Conservation (phyloP, 2,329 filamentous ascomycete genomes). For the Aspergillus floridensis region DNA sequence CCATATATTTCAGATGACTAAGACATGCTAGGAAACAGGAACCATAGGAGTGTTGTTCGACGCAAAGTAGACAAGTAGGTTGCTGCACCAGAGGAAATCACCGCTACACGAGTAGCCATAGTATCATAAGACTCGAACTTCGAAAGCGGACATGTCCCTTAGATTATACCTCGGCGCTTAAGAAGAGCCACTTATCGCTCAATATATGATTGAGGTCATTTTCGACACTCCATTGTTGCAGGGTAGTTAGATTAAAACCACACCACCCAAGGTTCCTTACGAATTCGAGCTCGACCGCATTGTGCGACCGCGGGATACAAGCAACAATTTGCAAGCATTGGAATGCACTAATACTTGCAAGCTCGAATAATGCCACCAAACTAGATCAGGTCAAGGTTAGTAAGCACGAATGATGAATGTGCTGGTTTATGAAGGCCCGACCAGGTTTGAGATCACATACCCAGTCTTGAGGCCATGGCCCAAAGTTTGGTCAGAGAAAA, state of each 20-base stretch:
- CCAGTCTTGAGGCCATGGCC: constrained; percentile 80
- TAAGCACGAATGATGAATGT: neutral
- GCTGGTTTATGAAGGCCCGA: neutral
- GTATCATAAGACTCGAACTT: neutral
- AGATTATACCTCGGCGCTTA: constrained; percentile 77
- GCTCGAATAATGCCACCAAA: constrained; percentile 85
- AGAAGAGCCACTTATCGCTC: constrained; percentile 78
- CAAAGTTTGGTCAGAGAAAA: constrained; percentile 68
- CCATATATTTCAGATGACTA: no score
- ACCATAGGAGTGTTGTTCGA: no score
- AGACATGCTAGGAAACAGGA: no score
- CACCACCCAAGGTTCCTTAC: constrained; percentile 88
- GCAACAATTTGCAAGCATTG: constrained; percentile 75
- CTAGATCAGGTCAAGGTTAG: constrained; percentile 42
- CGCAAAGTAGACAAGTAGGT: no score
- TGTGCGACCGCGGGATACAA: constrained; percentile 72
- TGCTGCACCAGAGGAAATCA: neutral
- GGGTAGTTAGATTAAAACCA: constrained; percentile 77
- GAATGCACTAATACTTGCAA: constrained; percentile 70
- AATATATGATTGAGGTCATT: constrained; percentile 59
- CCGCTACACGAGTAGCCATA: neutral
- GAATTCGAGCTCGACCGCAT: constrained; percentile 60
- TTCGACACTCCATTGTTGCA: constrained; percentile 66
- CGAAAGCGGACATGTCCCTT: neutral
- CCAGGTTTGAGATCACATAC: constrained; percentile 53